Base-by-base conservation (phyloP, 257 asterid genomes). In the Nicotiana undulata region DNA sequence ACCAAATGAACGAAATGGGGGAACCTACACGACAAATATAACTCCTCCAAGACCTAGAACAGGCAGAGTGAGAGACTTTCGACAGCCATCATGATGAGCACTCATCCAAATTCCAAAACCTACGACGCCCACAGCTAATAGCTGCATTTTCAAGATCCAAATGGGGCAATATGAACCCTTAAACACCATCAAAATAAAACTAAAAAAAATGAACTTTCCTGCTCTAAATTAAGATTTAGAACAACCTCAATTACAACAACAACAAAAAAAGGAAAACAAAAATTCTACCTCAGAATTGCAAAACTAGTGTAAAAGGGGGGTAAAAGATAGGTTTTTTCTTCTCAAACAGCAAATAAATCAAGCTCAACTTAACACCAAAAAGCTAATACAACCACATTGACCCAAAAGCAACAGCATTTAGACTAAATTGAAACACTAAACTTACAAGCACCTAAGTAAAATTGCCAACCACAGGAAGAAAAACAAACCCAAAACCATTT, bases 101-200 rank as follows among this genome's bases (percentile, higher is more conserved):
- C 90, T 86, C 97, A 93, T 91, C 99, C 97, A 95, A 85, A 93
- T 87, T 63, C 98, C 99, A 82, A 93, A 95, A 63, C 93, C 95
- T 31, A 93, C 40, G 28, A 93, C 95, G 53, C 84, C 97, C 74
- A 89, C 80, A 59, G 94, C 98, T 88, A 92, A 77, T 40, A 95
- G 85, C 98, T 95, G 84, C 84, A 63, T 70, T 64, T 40, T 22
- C 68, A 76, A 82, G 72, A 51, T 80, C 44, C 16, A 74, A 34
- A 82, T 29, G 34, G 60, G 34, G 12, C 22, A 24, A 72, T 56
- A 24, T 7, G 28, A 72, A 72, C 61, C 24, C 24, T 72, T 72
- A 72, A 46, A 46, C 22, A 24, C 61, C 78, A 72, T 17, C 26
- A 13, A 72, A 44, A 40, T 6, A 20, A 6, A 12, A 44, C n/a